A percentile compares a stretch with the other conserved stretches of the same genome.
These are phyloP conservation scores for Mortierella claussenii DNA, from an alignment of 192 early-diverging fungal genomes.

Conservation along the genomic window DNA sequence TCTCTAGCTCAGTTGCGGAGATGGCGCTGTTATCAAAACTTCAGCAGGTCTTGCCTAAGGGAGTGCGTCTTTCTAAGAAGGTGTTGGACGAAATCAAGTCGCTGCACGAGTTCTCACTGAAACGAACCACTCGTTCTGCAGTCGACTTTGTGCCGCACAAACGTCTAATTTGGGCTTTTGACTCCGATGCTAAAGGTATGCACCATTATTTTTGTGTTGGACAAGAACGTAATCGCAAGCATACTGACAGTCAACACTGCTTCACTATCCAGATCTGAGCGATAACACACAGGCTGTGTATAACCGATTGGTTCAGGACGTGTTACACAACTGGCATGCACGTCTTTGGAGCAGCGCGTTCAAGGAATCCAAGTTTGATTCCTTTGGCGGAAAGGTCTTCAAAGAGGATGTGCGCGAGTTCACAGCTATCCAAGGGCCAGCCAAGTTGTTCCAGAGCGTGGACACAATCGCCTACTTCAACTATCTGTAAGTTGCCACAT, in stretches of 20 bases:
- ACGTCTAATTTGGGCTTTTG: constrained; percentile 71
- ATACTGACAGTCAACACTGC: too few species aligned
- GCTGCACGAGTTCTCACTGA: constrained; percentile 56
- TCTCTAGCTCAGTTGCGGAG: constrained; percentile 57
- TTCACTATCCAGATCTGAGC: constrained; percentile 18
- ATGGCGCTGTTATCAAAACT: constrained; percentile 62
- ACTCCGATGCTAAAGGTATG: constrained; percentile 46
- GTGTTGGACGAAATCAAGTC: constrained; percentile 46
- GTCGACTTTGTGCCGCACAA: constrained; percentile 73
- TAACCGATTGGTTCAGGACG: constrained; percentile 63
- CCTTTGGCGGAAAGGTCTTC: constrained; percentile 29
- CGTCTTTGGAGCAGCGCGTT: constrained; percentile 63
- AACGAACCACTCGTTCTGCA: constrained; percentile 64
- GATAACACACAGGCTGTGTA: constrained; percentile 43
- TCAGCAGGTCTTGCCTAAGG: constrained; percentile 30
- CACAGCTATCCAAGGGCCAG: constrained; percentile 52
- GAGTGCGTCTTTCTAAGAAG: constrained; percentile 13
- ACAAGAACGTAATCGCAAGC: too few species aligned
- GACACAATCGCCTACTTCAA: constrained; percentile 61
- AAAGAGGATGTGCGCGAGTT: constrained; percentile 50
- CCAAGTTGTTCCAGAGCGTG: constrained; percentile 59
- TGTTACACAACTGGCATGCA: constrained; percentile 60
- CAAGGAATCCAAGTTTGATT: constrained; percentile 54
- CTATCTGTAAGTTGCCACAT: constrained; percentile 55
- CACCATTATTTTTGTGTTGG: background rate